Conservation (phyloP, 768 basidiomycete genomes). For the Suillus variegatus region DNA sequence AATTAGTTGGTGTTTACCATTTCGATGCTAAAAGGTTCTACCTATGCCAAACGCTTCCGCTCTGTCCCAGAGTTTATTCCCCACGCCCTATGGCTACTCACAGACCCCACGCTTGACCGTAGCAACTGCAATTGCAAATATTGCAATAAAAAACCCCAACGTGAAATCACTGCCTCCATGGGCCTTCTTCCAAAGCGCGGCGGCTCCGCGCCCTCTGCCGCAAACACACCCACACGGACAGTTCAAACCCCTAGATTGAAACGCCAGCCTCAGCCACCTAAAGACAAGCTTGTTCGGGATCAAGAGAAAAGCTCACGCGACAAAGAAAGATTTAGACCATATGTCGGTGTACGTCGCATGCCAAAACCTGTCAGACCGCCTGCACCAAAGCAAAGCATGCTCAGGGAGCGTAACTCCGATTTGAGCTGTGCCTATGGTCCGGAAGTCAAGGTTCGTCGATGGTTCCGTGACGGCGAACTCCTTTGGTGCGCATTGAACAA, state of each 20-base stretch:
- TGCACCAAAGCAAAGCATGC: constrained; percentile 51
- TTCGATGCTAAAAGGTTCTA: constrained; percentile 36
- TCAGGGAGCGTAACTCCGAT: constrained; percentile 65
- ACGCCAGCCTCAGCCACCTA: constrained; percentile 10
- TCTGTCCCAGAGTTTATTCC: constrained; percentile 86
- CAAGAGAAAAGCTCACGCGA: constrained; percentile 1
- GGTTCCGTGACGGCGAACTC: constrained; percentile 69
- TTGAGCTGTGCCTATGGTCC: constrained; percentile 56
- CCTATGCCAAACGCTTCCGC: constrained; percentile 57
- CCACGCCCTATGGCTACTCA: constrained; percentile 78
- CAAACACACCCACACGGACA: constrained; percentile 16
- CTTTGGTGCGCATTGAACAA: constrained; percentile 65
- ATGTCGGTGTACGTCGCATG: constrained; percentile 41
- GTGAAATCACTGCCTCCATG: constrained; percentile 65
- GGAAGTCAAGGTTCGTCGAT: constrained; percentile 51
- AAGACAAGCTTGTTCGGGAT: constrained; percentile 11
- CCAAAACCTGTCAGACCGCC: constrained; percentile 35
- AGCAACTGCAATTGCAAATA: constrained; percentile 74
- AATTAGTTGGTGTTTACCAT: neutral
- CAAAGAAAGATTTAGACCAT: constrained; percentile 34
- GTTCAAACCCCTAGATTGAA: constrained; percentile 23
- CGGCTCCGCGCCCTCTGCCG: constrained; percentile 29
- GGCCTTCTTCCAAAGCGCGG: constrained; percentile 39
- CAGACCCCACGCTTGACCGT: constrained; percentile 48
- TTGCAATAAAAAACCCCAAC: constrained; percentile 68